Evolutionary conservation across 75 land plant genomes (phyloP).

Genomic region (Pinus albicaulis): DNA sequence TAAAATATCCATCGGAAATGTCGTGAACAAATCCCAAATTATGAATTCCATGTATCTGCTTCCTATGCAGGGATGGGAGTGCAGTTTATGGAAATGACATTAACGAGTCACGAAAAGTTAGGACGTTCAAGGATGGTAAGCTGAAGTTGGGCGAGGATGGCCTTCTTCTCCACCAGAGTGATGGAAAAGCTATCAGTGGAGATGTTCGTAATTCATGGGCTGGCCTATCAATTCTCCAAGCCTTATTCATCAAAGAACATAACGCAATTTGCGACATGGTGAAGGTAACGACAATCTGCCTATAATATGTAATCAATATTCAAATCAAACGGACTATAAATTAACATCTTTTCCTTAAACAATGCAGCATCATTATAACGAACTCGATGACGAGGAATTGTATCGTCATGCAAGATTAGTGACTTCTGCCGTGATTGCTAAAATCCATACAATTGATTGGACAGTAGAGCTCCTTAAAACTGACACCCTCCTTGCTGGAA

Average conservation of each 20-base stretch:
- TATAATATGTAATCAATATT: no score
- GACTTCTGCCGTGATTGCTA: slow-evolving; percentile 66
- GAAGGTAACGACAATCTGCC: slow-evolving; percentile 31
- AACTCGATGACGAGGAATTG: slow-evolving; percentile 45
- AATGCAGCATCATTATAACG: slow-evolving; percentile 17
- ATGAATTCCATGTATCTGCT: no score
- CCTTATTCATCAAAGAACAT: slow-evolving; percentile 66
- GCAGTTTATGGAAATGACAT: slow-evolving; percentile 59
- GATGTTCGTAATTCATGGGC: slow-evolving; percentile 68
- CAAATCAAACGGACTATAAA: no score
- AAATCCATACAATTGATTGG: slow-evolving; percentile 85
- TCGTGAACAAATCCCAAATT: no score
- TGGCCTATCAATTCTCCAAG: slow-evolving; percentile 50
- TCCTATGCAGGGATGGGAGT: slow-evolving; percentile 64
- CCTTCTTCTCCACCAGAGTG: slow-evolving; percentile 34
- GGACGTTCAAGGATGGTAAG: slow-evolving; percentile 64
- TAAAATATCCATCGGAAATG: background rate
- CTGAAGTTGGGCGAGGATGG: slow-evolving; percentile 43
- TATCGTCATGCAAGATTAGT: slow-evolving; percentile 51
- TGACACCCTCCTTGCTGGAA: slow-evolving; percentile 45
- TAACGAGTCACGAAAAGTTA: slow-evolving; percentile 24
- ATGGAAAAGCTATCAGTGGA: slow-evolving; percentile 53
- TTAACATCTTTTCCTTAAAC: no score
- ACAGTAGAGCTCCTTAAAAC: slow-evolving; percentile 73
- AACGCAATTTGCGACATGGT: slow-evolving; percentile 62